A percentile compares a stretch with the other conserved stretches of the same genome.
Conservation (phyloP, 306 rosid species). For the Pterocarpus santalinus region DNA sequence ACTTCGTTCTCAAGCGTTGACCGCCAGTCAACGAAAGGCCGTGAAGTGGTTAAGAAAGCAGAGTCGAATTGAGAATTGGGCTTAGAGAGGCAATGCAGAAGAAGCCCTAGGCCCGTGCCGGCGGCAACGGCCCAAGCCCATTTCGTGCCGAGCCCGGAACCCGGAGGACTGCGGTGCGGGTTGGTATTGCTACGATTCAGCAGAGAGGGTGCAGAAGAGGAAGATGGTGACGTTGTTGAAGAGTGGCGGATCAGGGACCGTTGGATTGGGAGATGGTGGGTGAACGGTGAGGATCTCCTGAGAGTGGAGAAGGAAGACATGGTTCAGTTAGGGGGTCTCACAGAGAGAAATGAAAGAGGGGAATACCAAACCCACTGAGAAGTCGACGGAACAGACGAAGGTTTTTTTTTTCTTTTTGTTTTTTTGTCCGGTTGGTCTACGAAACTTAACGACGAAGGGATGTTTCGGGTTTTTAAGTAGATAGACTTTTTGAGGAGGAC, state of each 20-base stretch:
- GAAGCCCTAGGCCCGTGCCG: slow-evolving; percentile 62
- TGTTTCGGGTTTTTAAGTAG: background rate
- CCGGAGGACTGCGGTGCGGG: slow-evolving; percentile 25
- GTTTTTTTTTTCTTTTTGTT: background rate
- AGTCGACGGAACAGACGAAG: background rate
- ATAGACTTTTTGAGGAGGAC: too few relatives aligned
- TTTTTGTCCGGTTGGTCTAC: background rate
- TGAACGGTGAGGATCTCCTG: slow-evolving; percentile 56
- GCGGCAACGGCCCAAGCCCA: slow-evolving; percentile 54
- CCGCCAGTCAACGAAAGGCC: slow-evolving; percentile 32
- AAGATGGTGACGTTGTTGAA: slow-evolving; percentile 40
- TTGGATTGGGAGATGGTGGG: slow-evolving; percentile 38
- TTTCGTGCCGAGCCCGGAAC: slow-evolving; percentile 28
- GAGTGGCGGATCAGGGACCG: slow-evolving; percentile 41
- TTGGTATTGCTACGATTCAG: slow-evolving; percentile 7
- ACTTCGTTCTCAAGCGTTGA: background rate
- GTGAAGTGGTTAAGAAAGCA: background rate
- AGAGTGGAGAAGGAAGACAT: slow-evolving; percentile 58
- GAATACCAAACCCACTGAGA: background rate
- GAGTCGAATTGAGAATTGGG: slow-evolving; percentile 31
- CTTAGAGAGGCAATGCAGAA: slow-evolving; percentile 58
- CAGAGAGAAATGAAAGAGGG: background rate
- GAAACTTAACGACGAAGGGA: background rate
- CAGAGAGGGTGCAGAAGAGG: slow-evolving; percentile 40
- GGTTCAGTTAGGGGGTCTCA: background rate